phyloP scores from a whole-genome alignment of 2,329 filamentous ascomycete genomes.

The Fusarium proliferatum region DNA sequence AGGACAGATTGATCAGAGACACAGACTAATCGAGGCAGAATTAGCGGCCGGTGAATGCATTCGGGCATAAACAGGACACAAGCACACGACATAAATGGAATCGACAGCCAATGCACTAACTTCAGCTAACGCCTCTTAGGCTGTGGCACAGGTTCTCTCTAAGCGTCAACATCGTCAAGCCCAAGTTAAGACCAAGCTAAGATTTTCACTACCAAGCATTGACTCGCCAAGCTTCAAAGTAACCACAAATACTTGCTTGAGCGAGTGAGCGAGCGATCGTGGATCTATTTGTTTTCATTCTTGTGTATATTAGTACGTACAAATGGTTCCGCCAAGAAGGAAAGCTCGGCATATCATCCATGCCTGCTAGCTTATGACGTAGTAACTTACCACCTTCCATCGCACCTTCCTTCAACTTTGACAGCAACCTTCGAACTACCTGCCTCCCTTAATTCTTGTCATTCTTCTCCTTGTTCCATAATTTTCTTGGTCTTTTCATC shows the following conservation, averaged over 20 bases:
- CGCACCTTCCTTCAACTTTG: constrained; percentile 4
- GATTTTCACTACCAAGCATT: constrained; percentile 19
- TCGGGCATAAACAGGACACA: constrained; percentile 7
- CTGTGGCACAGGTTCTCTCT: neutral
- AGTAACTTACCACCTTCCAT: constrained; percentile 35
- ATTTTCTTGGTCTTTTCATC: constrained; percentile 4
- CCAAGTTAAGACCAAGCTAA: constrained; percentile 12
- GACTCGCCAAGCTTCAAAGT: constrained; percentile 25
- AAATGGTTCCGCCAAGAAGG: constrained; percentile 40
- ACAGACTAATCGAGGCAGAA: neutral
- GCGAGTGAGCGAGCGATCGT: constrained; percentile 10
- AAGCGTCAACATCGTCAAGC: constrained; percentile 2
- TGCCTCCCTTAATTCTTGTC: neutral
- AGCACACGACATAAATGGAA: neutral
- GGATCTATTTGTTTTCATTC: constrained; percentile 20
- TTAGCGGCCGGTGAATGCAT: neutral
- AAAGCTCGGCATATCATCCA: constrained; percentile 37
- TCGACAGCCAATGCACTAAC: constrained; percentile 8
- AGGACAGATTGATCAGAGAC: neutral
- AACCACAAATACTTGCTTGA: constrained; percentile 18
- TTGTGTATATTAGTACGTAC: neutral
- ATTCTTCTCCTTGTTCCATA: neutral
- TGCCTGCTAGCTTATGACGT: constrained; percentile 40
- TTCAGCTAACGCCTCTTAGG: constrained; percentile 19
- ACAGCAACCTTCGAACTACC: neutral